Base-by-base conservation (phyloP, 176 grass and related monocot species). In the Triticum dicoccoides region DNA sequence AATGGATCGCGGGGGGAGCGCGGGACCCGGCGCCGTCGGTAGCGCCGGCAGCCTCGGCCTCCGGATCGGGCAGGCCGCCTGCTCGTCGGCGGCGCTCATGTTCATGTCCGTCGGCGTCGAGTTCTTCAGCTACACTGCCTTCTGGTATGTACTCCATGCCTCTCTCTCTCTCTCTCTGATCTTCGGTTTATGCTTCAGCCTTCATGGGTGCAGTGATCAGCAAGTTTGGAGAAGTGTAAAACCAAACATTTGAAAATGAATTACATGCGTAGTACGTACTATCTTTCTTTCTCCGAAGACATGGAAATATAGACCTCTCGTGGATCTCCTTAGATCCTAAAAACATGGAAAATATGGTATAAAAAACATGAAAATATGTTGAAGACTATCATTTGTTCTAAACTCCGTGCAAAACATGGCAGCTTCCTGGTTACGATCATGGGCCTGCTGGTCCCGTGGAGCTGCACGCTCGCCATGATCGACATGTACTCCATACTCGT, bases 21-120 rank as follows among this genome's bases (percentile, higher is more conserved):
- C 78, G 21, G 88, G 62, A 11, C 77, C 67, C 3, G 73, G 93
- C 47, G 84, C 91, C 45, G 84, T 94, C 42, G 96, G 96, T 51
- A 95, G 91, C 78, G 59, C 92, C 59, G 88, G 91, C 11, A 95
- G 96, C 82, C 89, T 98, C 21, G 91, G 83, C 29, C 90, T 98
- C 73, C 90, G 96, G 11, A 69, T 95, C 23, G 96, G 96, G 7
- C 96, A 98, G 87, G 93, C 91, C 21, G 84, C 91, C 86, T 98
- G 94, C 85, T 95, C 96, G 65, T 92, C 93, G 9, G 91, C 91
- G 10, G 89, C 96, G 4, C 91, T 98, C 73, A 88, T 98, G 69
- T 93, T 98, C 90, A 95, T 98, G 91, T 95, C 96, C 59, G 82
- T 98, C 25, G 90, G 91, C 42, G 93, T 98, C 84, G 93, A 98